Percentiles rank a stretch among this genome's conserved stretches.
These are phyloP conservation scores for Dendrobium huoshanense DNA, from an alignment of 106 monocot genomes.

Conservation along the genomic window DNA sequence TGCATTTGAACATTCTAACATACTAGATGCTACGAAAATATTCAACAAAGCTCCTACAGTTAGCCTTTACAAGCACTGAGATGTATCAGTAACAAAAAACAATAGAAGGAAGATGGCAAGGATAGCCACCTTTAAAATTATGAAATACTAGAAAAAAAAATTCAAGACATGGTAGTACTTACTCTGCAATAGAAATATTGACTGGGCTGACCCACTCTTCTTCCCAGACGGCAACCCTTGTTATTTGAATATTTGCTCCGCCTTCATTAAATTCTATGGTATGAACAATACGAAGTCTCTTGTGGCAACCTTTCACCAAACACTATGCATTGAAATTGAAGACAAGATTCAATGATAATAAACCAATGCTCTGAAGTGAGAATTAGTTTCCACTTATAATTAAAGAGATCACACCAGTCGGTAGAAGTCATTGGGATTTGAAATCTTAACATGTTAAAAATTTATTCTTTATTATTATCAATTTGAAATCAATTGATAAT, in stretches of 20 bases:
- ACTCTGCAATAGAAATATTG: constrained; percentile 57
- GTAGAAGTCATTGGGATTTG: not conserved
- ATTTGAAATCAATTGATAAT: not conserved
- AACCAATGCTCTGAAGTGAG: not conserved
- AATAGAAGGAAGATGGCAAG: not conserved
- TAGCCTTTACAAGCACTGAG: not conserved
- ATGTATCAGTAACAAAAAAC: not conserved
- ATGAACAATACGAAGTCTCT: constrained; percentile 84
- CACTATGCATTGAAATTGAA: constrained; percentile 41
- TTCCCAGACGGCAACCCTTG: constrained; percentile 84
- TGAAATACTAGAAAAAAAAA: not conserved
- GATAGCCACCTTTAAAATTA: not conserved
- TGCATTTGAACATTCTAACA: too few relatives aligned
- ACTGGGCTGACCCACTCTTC: constrained; percentile 78
- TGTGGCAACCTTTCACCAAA: constrained; percentile 96
- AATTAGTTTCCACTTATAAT: not conserved
- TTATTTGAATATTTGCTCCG: constrained; percentile 69
- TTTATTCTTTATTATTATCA: not conserved
- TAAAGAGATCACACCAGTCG: not conserved
- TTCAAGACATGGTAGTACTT: constrained; percentile 12
- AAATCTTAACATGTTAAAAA: not conserved
- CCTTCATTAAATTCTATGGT: constrained; percentile 91
- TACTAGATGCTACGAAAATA: too few relatives aligned
- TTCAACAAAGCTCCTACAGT: too few relatives aligned
- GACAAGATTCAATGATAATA: not conserved